A percentile compares a stretch with the other conserved stretches of the same genome.
These are phyloP conservation scores for Aspergillus hancockii DNA, from an alignment of 495 filamentous ascomycete species.

Conservation along the genomic window DNA sequence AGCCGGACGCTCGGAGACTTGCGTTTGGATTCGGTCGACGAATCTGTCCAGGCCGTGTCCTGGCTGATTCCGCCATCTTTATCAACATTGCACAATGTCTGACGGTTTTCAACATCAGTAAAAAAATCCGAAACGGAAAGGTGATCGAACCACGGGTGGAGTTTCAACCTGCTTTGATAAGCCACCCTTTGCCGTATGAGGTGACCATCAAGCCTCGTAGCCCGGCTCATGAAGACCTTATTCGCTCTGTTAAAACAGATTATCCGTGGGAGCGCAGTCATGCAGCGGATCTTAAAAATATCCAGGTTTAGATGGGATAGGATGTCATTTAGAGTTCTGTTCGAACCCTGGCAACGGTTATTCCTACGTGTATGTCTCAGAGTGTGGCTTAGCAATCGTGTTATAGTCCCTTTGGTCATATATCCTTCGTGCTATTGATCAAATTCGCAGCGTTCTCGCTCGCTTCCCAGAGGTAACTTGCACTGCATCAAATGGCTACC, in stretches of 20 bases:
- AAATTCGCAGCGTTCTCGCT: no score
- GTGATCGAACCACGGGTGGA: constrained; percentile 25
- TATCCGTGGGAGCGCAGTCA: constrained; percentile 50
- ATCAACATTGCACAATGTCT: constrained; percentile 34
- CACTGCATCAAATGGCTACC: no score
- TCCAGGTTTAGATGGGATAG: background rate
- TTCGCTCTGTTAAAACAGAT: constrained; percentile 38
- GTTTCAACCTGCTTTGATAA: constrained; percentile 41
- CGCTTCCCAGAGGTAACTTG: no score
- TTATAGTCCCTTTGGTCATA: no score
- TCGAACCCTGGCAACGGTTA: no score
- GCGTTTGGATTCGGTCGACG: constrained; percentile 43
- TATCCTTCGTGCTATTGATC: no score
- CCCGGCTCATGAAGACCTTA: constrained; percentile 31
- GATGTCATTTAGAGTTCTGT: no score
- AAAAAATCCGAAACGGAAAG: constrained; percentile 12
- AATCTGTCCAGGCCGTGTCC: constrained; percentile 37
- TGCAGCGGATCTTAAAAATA: constrained; percentile 15
- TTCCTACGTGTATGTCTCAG: no score
- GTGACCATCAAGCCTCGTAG: constrained; percentile 33
- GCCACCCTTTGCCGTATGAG: constrained; percentile 37
- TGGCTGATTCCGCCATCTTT: constrained; percentile 38
- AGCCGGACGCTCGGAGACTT: constrained; percentile 35
- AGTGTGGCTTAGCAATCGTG: no score
- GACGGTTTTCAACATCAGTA: constrained; percentile 41